phyloP scores from a whole-genome alignment of 2,329 filamentous ascomycete genomes.

The Alternaria triticina region DNA sequence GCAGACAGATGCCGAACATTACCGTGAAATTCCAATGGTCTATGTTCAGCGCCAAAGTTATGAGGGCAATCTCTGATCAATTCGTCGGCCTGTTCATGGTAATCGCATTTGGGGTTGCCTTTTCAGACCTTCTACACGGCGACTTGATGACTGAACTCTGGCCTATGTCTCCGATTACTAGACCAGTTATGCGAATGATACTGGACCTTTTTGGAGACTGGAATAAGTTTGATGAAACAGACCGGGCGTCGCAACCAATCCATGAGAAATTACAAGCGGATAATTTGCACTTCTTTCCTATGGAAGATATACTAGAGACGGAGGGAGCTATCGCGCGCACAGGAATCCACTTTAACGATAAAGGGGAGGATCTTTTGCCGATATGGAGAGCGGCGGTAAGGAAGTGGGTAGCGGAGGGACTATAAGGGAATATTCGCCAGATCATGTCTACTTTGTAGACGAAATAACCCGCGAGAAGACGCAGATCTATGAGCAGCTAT shows the following conservation, averaged over 20 bases:
- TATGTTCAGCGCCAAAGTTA: neutral
- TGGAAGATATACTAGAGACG: neutral
- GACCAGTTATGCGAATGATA: no score
- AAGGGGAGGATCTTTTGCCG: neutral
- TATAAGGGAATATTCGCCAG: neutral
- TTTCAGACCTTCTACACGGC: neutral
- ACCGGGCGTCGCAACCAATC: neutral
- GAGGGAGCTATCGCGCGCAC: neutral
- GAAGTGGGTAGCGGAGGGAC: neutral
- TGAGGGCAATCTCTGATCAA: neutral
- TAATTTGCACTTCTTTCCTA: neutral
- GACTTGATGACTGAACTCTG: neutral
- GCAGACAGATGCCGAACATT: neutral
- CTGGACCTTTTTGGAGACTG: no score
- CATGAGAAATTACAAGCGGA: neutral
- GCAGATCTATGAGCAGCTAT: neutral
- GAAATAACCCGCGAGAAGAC: neutral
- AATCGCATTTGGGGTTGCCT: neutral
- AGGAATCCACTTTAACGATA: neutral
- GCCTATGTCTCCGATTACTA: neutral
- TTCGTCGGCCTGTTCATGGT: neutral
- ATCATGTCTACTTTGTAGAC: neutral
- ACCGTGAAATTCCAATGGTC: neutral
- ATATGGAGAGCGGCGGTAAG: neutral
- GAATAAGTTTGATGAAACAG: no score